phyloP scores from a whole-genome alignment of 2,329 filamentous ascomycete species.

The Paraconiothyrium sp. region DNA sequence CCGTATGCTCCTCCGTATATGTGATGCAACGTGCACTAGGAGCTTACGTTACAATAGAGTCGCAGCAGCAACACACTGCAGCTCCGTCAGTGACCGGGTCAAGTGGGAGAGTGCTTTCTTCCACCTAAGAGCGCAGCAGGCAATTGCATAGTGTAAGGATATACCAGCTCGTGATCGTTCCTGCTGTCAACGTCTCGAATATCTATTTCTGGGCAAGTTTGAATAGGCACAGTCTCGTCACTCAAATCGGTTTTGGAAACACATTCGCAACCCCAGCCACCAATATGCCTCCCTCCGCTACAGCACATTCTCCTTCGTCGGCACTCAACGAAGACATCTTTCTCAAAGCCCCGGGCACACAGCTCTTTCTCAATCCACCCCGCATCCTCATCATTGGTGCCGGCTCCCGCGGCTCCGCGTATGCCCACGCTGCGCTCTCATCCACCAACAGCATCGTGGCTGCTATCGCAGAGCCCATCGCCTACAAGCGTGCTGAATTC shows the following conservation, averaged over 20 bases:
- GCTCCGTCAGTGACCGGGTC: neutral
- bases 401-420: constrained; percentile 49
- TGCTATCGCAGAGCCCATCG: constrained; percentile 82
- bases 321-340: constrained; percentile 17
- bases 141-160: constrained; percentile 12
- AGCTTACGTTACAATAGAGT: constrained; percentile 24
- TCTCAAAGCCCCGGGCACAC: constrained; percentile 28
- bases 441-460: constrained; percentile 68
- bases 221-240: neutral
- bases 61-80: constrained; percentile 20
- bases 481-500: constrained; percentile 78
- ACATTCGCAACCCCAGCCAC: neutral
- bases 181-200: too few relatives aligned
- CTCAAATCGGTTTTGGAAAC: neutral
- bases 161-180: too few relatives aligned
- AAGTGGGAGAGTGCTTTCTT: neutral
- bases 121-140: neutral
- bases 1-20: constrained; percentile 17
- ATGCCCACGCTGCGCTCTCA: constrained; percentile 36
- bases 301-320: neutral
- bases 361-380: constrained; percentile 35
- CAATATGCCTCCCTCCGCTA: constrained; percentile 10
- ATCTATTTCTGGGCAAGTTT: too few relatives aligned
- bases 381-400: constrained; percentile 52
- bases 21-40: constrained; percentile 34